These are phyloP conservation scores for Micractinium sp. DNA, from an alignment of 139 green algal genomes.

Conservation along the genomic window DNA sequence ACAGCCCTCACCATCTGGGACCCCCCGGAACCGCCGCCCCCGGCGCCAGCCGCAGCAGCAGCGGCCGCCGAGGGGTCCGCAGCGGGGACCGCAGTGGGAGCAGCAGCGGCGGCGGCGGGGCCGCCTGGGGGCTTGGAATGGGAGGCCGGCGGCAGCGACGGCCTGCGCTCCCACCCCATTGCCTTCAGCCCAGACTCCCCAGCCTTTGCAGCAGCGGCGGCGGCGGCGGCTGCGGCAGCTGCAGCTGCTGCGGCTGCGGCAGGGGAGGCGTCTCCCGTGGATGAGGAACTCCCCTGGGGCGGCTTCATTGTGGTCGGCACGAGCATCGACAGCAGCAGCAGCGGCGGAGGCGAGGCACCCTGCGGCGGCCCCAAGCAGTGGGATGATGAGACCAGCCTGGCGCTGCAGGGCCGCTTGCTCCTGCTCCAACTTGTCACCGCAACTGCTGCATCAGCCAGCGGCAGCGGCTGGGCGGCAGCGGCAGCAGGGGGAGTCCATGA, in stretches of 20 bases:
- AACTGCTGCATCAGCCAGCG: neutral
- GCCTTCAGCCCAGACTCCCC: conserved; percentile 6
- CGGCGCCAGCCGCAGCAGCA: neutral
- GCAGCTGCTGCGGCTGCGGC: neutral
- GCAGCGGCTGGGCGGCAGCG: neutral
- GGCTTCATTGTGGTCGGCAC: conserved; percentile 13
- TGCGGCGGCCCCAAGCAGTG: neutral
- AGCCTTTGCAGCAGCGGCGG: neutral
- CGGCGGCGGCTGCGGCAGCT: neutral
- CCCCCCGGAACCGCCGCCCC: neutral
- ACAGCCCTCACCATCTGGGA: conserved; percentile 16
- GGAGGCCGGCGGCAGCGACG: neutral
- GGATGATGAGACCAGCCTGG: conserved; percentile 4
- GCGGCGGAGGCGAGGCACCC: neutral
- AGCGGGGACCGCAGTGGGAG: no score
- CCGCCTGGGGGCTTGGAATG: neutral
- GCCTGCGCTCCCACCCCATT: conserved; percentile 9
- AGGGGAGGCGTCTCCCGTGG: neutral
- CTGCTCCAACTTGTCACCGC: conserved; percentile 9
- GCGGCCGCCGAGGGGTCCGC: neutral
- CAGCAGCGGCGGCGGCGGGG: neutral
- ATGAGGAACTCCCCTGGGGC: neutral
- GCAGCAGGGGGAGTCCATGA: neutral
- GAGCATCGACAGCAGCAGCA: neutral
- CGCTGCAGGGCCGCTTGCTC: conserved; percentile 22